Percentiles rank a stretch among this genome's conserved stretches.
These are phyloP conservation scores for Magnusiomyces suaveolens DNA, from an alignment of 1,139 yeast genomes.

Conservation along the genomic window DNA sequence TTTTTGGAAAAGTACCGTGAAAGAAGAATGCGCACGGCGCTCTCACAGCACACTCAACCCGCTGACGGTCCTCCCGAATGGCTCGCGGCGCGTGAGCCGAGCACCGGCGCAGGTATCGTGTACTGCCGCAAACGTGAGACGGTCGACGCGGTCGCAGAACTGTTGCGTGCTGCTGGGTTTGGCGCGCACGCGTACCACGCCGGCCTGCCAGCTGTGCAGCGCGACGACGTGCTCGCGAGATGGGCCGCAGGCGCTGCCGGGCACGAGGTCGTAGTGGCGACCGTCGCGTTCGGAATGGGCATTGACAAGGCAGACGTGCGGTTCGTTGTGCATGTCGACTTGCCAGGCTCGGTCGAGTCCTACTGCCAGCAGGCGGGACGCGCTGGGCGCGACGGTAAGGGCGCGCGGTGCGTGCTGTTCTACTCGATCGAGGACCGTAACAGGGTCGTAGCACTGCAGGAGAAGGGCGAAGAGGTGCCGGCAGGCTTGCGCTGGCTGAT, in stretches of 20 bases:
- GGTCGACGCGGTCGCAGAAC: slow-evolving; percentile 64
- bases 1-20: slow-evolving; percentile 39
- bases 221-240: slow-evolving; percentile 49
- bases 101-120: slow-evolving; percentile 57
- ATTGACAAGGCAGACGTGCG: slow-evolving; percentile 89
- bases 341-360: slow-evolving; percentile 81
- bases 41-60: background rate
- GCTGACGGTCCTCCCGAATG: too few relatives aligned
- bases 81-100: too few relatives aligned
- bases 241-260: slow-evolving; percentile 44
- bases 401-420: slow-evolving; percentile 69
- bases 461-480: background rate
- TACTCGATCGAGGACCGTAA: slow-evolving; percentile 47
- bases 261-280: slow-evolving; percentile 42
- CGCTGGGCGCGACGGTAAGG: slow-evolving; percentile 86
- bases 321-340: slow-evolving; percentile 71
- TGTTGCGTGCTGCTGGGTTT: slow-evolving; percentile 47
- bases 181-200: slow-evolving; percentile 74
- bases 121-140: slow-evolving; percentile 80
- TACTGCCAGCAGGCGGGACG: slow-evolving; percentile 92
- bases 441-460: slow-evolving; percentile 28
- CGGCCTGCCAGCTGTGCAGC: slow-evolving; percentile 62
- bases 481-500: slow-evolving; percentile 43
- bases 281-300: slow-evolving; percentile 96
- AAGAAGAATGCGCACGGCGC: background rate